Evolutionary conservation across 108 stramenopile species (phyloP), one percentile per base, ranked within the genome.

Genomic region (Skeletonema costatum): DNA sequence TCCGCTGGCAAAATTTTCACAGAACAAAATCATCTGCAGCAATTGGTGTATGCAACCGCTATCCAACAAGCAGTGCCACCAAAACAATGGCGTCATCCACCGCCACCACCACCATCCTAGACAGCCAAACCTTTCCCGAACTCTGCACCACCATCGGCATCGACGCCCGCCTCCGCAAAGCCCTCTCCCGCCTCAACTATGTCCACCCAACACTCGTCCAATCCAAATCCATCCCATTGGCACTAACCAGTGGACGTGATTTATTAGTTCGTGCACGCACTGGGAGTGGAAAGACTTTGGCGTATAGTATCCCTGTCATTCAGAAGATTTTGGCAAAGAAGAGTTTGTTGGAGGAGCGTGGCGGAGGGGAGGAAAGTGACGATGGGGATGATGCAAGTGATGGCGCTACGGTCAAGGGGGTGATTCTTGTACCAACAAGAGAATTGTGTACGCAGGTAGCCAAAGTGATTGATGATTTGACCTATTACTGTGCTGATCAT

Each of bases 271-370:
- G 97, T 75, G 97, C 98, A 9, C 85, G 97, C 31, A 99, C 99
- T 0, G 99, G 99, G n/a, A 92, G 88, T 25, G 99, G 99, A 9
- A 99, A 99, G 76, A 99, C 98, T 3, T 71, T 97, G 33, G 98
- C 97, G 1, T 99, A 96, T 73, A 90, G 87, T 59, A 75, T 99
- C 7, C 99, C 99, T 5, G 68, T 97, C 11, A 75, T 99, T 58
- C 97, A 99, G 32, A 98, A 97, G 69, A 86, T 99, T 59, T 81
- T 99, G 48, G 41, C 66, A 13, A 92, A 90, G 64, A 83, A 82
- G 59, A 64, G 32, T 30, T 56, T 82, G 59, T 25, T 71, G 65
- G 75, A 70, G 32, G 81, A 82, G 59, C 46, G 75, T 25, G 70
- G 61, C 60, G 59, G 30, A 6, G 75, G 3, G 11, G 31, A 32